Evolutionary conservation across 2,329 filamentous ascomycete species (phyloP).

Genomic region (Cladophialophora chaetospira): DNA sequence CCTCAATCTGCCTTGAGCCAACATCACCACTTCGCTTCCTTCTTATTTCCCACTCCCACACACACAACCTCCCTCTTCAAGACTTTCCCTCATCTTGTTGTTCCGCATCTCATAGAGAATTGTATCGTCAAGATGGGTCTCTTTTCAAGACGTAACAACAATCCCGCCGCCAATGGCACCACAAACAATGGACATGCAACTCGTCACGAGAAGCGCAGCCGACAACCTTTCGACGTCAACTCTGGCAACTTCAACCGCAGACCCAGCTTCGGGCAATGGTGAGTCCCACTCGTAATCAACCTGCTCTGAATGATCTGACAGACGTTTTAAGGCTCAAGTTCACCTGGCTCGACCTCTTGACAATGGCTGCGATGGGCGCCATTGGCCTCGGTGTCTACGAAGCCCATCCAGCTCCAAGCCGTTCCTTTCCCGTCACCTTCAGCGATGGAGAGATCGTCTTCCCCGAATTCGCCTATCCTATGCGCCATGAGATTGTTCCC

Average conservation of each 20-base stretch:
- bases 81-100: background rate
- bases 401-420: constrained; percentile 64
- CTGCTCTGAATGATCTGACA: background rate
- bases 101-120: background rate
- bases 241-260: constrained; percentile 50
- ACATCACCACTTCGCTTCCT: background rate
- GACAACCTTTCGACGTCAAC: constrained; percentile 27
- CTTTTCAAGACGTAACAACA: constrained; percentile 18
- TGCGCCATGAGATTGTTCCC: constrained; percentile 70
- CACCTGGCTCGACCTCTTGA: constrained; percentile 68
- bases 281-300: constrained; percentile 35
- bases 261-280: constrained; percentile 69
- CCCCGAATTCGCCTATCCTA: constrained; percentile 70
- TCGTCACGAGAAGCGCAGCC: constrained; percentile 2
- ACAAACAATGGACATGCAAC: constrained; percentile 6
- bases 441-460: constrained; percentile 68
- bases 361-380: constrained; percentile 66
- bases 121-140: constrained; percentile 22
- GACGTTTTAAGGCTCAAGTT: constrained; percentile 41
- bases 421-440: constrained; percentile 71
- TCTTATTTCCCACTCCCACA: background rate
- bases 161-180: constrained; percentile 10
- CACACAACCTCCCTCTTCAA: background rate
- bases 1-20: constrained; percentile 2
- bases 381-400: constrained; percentile 63